These are phyloP conservation scores for Phytophthora fragariaefolia DNA, from an alignment of 352 stramenopile species.

Conservation along the genomic window DNA sequence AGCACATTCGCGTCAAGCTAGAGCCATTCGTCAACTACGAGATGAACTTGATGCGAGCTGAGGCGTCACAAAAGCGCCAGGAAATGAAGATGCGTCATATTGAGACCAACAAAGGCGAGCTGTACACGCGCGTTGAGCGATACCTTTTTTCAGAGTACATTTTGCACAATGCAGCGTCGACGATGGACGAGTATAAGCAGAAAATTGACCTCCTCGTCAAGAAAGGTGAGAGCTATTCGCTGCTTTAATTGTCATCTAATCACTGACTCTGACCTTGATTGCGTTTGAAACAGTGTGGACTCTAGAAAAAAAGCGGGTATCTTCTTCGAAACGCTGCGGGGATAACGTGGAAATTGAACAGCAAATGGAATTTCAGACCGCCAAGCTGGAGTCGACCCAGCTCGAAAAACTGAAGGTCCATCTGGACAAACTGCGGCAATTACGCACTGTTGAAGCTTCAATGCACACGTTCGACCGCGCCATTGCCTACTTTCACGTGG, in stretches of 20 bases:
- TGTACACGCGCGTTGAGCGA: slow-evolving; percentile 73
- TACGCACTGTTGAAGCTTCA: slow-evolving; percentile 78
- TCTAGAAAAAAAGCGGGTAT: slow-evolving; percentile 63
- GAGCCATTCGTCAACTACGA: slow-evolving; percentile 87
- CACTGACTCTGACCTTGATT: neutral
- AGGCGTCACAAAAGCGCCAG: slow-evolving; percentile 81
- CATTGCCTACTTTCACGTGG: slow-evolving; percentile 82
- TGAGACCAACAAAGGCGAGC: slow-evolving; percentile 80
- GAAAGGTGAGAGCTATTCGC: slow-evolving; percentile 81
- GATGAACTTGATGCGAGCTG: slow-evolving; percentile 79
- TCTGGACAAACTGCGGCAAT: slow-evolving; percentile 73
- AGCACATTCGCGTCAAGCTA: slow-evolving; percentile 74
- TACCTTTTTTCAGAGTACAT: slow-evolving; percentile 87
- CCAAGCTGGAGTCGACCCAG: slow-evolving; percentile 70
- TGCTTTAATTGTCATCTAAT: slow-evolving; percentile 5
- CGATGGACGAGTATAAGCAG: slow-evolving; percentile 63
- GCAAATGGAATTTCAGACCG: slow-evolving; percentile 70
- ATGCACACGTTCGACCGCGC: slow-evolving; percentile 84
- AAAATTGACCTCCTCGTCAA: slow-evolving; percentile 71
- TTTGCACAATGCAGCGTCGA: slow-evolving; percentile 67
- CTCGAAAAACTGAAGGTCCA: slow-evolving; percentile 72
- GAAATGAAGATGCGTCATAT: slow-evolving; percentile 88
- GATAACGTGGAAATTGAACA: slow-evolving; percentile 67
- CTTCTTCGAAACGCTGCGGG: slow-evolving; percentile 60
- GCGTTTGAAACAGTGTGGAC: slow-evolving; percentile 50